These are phyloP conservation scores for Pseudomicrostroma phylloplanum DNA, from an alignment of 1,284 basidiomycete species.

Conservation along the genomic window DNA sequence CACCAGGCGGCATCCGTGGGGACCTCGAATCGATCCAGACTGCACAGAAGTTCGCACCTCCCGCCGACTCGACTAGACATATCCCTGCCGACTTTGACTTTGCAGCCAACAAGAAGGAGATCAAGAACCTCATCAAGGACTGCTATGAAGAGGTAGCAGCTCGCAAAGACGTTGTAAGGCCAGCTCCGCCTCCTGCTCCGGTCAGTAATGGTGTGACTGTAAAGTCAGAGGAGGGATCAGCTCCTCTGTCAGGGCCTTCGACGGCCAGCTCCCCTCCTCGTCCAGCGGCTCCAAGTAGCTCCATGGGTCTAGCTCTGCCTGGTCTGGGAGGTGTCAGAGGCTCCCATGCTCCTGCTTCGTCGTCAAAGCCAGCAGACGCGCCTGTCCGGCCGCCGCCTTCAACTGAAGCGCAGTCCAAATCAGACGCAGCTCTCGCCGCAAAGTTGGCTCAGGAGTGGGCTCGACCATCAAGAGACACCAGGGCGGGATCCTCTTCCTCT, in stretches of 20 bases:
- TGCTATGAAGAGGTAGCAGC: constrained; percentile 36
- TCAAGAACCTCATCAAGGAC: constrained; percentile 38
- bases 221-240: not conserved
- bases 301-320: constrained; percentile 28
- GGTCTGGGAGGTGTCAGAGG: constrained; percentile 35
- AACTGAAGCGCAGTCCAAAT: not conserved
- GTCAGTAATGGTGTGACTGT: constrained; percentile 11
- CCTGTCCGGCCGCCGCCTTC: not conserved
- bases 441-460: constrained; percentile 2
- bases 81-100: constrained; percentile 32
- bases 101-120: constrained; percentile 36
- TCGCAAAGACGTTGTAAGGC: not conserved
- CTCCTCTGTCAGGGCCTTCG: not conserved
- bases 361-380: not conserved
- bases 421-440: constrained; percentile 1
- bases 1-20: constrained; percentile 37
- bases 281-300: not conserved
- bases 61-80: constrained; percentile 18
- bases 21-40: constrained; percentile 27
- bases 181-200: constrained; percentile 1
- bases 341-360: constrained; percentile 12
- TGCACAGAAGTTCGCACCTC: not conserved
- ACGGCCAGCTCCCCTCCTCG: not conserved
- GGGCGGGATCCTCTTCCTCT: not conserved
- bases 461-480: not conserved